phyloP scores from a whole-genome alignment of 768 basidiomycete genomes.

The Kwoniella botswanensis region DNA sequence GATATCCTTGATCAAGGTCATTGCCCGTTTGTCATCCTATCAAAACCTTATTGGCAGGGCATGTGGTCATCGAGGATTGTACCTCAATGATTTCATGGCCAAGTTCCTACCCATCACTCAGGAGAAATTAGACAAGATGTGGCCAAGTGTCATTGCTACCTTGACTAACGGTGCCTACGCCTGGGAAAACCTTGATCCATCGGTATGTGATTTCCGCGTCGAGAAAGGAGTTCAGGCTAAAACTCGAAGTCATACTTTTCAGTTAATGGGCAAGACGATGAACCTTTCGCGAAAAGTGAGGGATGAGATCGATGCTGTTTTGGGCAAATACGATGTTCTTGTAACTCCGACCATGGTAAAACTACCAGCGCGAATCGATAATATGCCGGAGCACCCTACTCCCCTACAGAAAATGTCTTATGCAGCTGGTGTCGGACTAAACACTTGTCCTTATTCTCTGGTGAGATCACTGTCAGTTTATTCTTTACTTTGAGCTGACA shows the following conservation, averaged over 20 bases:
- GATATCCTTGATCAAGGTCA: conserved; percentile 26
- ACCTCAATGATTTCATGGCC: conserved; percentile 56
- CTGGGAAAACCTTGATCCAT: conserved; percentile 32
- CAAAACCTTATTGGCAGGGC: conserved; percentile 29
- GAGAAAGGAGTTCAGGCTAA: neutral
- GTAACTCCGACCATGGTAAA: conserved; percentile 58
- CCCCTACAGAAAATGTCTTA: conserved; percentile 51
- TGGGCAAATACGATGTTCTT: conserved; percentile 57
- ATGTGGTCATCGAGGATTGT: conserved; percentile 54
- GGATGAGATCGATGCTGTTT: conserved; percentile 57
- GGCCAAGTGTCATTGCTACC: conserved; percentile 22
- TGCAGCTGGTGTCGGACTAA: conserved; percentile 38
- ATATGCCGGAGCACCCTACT: conserved; percentile 29
- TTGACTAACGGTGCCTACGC: conserved; percentile 36
- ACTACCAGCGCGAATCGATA: conserved; percentile 10
- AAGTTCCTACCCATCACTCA: conserved; percentile 57
- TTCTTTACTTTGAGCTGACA: neutral
- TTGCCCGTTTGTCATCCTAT: conserved; percentile 36
- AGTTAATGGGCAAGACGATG: conserved; percentile 58
- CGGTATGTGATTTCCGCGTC: neutral
- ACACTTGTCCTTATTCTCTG: conserved; percentile 43
- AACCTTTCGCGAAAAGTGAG: conserved; percentile 60
- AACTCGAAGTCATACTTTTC: neutral
- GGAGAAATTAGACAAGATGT: conserved; percentile 52
- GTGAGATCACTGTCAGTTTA: conserved; percentile 26